These are phyloP conservation scores for Lophiotrema nucula DNA, from an alignment of 495 filamentous ascomycete species.

Conservation along the genomic window DNA sequence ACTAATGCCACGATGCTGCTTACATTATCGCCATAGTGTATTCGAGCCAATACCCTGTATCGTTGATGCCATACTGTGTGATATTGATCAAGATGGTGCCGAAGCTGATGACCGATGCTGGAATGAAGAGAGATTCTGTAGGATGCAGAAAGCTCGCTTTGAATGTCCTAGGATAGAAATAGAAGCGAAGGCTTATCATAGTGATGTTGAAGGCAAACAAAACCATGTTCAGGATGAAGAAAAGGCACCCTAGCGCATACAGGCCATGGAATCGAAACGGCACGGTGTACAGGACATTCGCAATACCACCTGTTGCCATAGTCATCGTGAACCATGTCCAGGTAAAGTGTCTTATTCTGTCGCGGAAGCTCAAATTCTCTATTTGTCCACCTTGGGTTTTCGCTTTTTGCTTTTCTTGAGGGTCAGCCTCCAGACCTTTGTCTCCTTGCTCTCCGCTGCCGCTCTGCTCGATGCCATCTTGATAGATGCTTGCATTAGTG, in stretches of 20 bases:
- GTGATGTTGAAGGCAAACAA: conserved; percentile 69
- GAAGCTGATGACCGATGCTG: conserved; percentile 66
- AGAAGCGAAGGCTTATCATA: conserved; percentile 68
- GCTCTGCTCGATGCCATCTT: not conserved
- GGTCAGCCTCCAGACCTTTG: not conserved
- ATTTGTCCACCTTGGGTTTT: not conserved
- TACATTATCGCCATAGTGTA: conserved; percentile 57
- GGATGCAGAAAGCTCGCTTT: conserved; percentile 71
- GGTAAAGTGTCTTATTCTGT: conserved; percentile 45
- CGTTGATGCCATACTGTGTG: conserved; percentile 68
- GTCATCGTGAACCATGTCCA: conserved; percentile 49
- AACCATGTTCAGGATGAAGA: conserved; percentile 73
- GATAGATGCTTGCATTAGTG: not conserved
- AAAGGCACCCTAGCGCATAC: conserved; percentile 66
- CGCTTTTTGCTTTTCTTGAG: not conserved
- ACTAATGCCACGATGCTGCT: no score
- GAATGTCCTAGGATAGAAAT: conserved; percentile 69
- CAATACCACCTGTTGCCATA: conserved; percentile 83
- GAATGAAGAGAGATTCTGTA: conserved; percentile 76
- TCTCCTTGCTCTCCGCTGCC: not conserved
- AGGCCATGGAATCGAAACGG: conserved; percentile 69
- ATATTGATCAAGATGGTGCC: conserved; percentile 79
- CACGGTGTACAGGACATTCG: conserved; percentile 72
- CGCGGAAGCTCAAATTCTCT: conserved; percentile 32
- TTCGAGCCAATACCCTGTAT: conserved; percentile 67